phyloP scores from a whole-genome alignment of 164 flowering plant species.

The Dillenia turbinata region DNA sequence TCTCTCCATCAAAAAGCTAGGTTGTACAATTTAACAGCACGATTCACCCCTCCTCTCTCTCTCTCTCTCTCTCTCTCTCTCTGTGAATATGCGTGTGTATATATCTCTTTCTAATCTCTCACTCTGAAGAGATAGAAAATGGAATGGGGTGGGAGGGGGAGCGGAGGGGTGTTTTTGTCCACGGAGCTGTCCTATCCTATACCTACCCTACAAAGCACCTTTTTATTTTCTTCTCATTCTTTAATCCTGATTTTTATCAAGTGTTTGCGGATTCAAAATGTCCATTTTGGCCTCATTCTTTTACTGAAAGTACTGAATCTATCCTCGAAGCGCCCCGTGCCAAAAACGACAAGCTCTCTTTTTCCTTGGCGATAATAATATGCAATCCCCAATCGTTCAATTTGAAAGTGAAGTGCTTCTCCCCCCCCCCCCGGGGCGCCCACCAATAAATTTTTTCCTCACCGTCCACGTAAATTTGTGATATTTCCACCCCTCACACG shows the following conservation, averaged over 20 bases:
- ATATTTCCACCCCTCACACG: too few relatives aligned
- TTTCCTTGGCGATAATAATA: too few relatives aligned
- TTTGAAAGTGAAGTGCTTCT: too few relatives aligned
- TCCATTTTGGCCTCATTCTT: slow-evolving; percentile 11
- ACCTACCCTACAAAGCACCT: slow-evolving; percentile 29
- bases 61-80: not conserved
- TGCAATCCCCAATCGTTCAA: too few relatives aligned
- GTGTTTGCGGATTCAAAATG: slow-evolving; percentile 3
- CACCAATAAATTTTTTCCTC: too few relatives aligned
- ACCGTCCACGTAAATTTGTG: too few relatives aligned
- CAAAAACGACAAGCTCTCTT: too few relatives aligned
- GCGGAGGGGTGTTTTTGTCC: not conserved
- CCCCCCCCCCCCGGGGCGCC: too few relatives aligned
- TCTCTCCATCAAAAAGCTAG: slow-evolving; percentile 48
- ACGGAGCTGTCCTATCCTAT: slow-evolving; percentile 32
- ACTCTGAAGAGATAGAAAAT: slow-evolving; percentile 8
- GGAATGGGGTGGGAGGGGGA: slow-evolving; percentile 4
- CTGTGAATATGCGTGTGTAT: slow-evolving; percentile 23
- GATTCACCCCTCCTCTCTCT: slow-evolving; percentile 8
- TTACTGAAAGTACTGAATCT: too few relatives aligned
- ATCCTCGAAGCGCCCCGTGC: too few relatives aligned
- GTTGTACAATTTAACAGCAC: slow-evolving; percentile 18
- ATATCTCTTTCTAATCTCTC: not conserved
- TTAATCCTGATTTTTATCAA: slow-evolving; percentile 14
- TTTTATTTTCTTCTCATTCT: slow-evolving; percentile 4